Evolutionary conservation across 441 rosid species (phyloP), one percentile per base, ranked within the genome.

Genomic region (Adansonia grandidieri): DNA sequence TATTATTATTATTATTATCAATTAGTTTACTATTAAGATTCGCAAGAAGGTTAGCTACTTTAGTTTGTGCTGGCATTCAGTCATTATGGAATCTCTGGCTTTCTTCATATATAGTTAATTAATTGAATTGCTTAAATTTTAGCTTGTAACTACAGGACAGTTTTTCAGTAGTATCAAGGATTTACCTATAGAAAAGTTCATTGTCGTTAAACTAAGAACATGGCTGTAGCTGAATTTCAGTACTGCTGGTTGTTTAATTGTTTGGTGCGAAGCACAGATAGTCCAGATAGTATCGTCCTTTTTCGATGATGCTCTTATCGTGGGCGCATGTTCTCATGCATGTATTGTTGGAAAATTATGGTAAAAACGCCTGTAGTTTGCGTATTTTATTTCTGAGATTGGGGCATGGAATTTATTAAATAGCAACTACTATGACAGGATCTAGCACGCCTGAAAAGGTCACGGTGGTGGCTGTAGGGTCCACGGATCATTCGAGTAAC

Each of bases 391-490:
- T 1, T 24, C 2, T n/a, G 6, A 3, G 71, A 7, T 42, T 68
- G 15, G 22, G 60, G 60, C 4, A 10, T 11, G 9, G 20, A 71
- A 10, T 82, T 32, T 11, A 60, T 51, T 66, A 24, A 65, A 71
- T n/a, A 66, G 75, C 24, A 76, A 50, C 62, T 65, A 47, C 67
- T 60, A 1, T 71, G 5, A 72, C 78, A 91, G 95, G 87, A 53
- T 37, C 85, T 56, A 78, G 87, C 88, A 86, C 78, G 87, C 87
- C 89, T 24, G 97, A 88, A 73, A 86, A 90, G 88, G 73, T 78
- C 2, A 60, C 28, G 22, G 72, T 9, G 71, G 76, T 74, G 54
- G 71, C 71, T 2, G 47, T 50, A 1, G 88, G 85, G 86, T 51
- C 83, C 57, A 11, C 37, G 0, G 90, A 87, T 71, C 83, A 84